phyloP scores from a whole-genome alignment of 768 basidiomycete genomes.

The Rhizopogon roseolus region DNA sequence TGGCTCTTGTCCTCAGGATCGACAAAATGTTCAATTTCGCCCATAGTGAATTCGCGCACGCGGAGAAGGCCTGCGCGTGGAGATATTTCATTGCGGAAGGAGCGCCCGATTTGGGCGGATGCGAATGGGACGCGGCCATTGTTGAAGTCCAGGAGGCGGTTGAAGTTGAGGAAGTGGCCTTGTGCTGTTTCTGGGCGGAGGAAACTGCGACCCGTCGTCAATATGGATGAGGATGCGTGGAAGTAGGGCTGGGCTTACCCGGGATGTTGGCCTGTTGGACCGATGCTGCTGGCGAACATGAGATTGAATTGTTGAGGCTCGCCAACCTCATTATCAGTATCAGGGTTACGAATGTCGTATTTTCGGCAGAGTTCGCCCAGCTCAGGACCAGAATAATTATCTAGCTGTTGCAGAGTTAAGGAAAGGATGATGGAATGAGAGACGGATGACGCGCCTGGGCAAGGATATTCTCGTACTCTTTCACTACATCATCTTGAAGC shows the following conservation, averaged over 20 bases:
- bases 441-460: slow-evolving; percentile 64
- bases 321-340: slow-evolving; percentile 86
- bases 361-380: slow-evolving; percentile 83
- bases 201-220: slow-evolving; percentile 44
- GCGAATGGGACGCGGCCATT: slow-evolving; percentile 96
- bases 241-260: slow-evolving; percentile 44
- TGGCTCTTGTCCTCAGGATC: slow-evolving; percentile 92
- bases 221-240: not conserved
- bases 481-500: slow-evolving; percentile 67
- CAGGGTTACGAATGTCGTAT: slow-evolving; percentile 81
- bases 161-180: slow-evolving; percentile 98
- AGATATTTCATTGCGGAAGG: slow-evolving; percentile 98
- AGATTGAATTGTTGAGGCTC: slow-evolving; percentile 97
- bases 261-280: slow-evolving; percentile 94
- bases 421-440: not conserved
- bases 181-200: slow-evolving; percentile 98
- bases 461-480: slow-evolving; percentile 76
- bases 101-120: slow-evolving; percentile 92
- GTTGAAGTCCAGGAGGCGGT: slow-evolving; percentile 95
- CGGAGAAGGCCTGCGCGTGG: slow-evolving; percentile 94
- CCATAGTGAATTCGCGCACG: slow-evolving; percentile 99
- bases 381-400: slow-evolving; percentile 89
- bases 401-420: slow-evolving; percentile 27
- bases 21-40: slow-evolving; percentile 98
- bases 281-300: slow-evolving; percentile 98